Base-by-base conservation (phyloP, 352 stramenopile species). In the Pythium scleroteichum region DNA sequence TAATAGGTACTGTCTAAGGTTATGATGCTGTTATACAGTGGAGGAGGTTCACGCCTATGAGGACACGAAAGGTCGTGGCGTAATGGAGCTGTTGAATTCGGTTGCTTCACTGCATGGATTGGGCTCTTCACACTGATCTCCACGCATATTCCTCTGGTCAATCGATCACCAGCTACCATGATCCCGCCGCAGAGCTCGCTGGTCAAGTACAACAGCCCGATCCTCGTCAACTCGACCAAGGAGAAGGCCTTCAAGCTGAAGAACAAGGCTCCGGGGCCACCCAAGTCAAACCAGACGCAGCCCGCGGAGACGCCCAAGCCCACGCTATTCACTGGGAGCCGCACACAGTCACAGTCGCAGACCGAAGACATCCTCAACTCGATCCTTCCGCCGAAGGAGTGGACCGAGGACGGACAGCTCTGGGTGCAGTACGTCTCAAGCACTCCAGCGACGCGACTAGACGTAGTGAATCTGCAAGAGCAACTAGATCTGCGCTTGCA, bases 371-470 rank as follows among this genome's bases (percentile, higher is more conserved):
- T 97, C 26, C 67, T 97, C 24, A 97, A 97, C 71, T 95, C 85
- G 6, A 97, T 97, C 49, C 59, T 97, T 27, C 89, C 90, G 16
- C 90, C 90, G 1, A 94, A 91, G 55, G 84, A 95, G 54, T 94
- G 82, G 84, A 95, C 82, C 0, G 79, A 97, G 59, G 87, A 98
- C 56, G 89, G 86, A 9, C 85, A 97, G 66, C 76, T 97, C 1
- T 97, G 90, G 90, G 84, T 97, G 42, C 92, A 98, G 63, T 97
- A 97, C 64, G 92, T 98, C 23, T 96, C 84, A 6, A 96, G 82
- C 56, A 97, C 89, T 0, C 91, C 92, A 0, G 92, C 92, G 2
- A 98, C 92, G 40, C 69, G 90, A n/a, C 74, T 97, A 10, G 92
- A 98, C 44, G 88, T 97, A 8, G 88, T 97, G 22, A 97, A 96